Percentiles rank a stretch among this genome's conserved stretches.
Conservation (phyloP, 768 basidiomycete genomes). For the Mycena galopus region DNA sequence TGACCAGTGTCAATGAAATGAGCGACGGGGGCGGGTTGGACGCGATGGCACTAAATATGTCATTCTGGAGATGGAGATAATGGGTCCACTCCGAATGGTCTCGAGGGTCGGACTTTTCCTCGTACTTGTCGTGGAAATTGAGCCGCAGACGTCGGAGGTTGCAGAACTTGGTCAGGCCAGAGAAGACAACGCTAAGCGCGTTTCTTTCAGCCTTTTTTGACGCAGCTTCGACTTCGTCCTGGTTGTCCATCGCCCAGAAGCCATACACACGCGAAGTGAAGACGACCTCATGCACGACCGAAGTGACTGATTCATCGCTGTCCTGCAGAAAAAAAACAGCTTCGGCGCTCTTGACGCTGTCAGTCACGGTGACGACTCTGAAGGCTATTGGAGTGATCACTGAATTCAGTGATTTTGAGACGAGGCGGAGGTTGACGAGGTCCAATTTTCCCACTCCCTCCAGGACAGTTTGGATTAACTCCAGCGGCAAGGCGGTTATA, state of each 20-base stretch:
- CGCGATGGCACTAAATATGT: not conserved
- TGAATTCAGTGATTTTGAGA: constrained; percentile 16
- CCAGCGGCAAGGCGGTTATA: not conserved
- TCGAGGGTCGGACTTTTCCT: not conserved
- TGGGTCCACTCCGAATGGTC: not conserved
- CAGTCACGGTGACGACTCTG: not conserved
- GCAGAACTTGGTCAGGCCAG: not conserved
- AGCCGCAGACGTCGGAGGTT: not conserved
- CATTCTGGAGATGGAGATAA: not conserved
- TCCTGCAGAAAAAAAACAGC: not conserved
- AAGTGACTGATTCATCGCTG: not conserved
- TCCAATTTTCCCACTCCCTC: not conserved
- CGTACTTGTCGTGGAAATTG: not conserved
- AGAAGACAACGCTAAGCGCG: not conserved
- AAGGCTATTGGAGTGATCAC: constrained; percentile 16
- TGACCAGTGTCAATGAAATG: not conserved
- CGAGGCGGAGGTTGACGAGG: constrained; percentile 15
- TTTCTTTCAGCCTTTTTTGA: not conserved
- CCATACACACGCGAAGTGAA: too few relatives aligned
- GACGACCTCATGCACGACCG: not conserved
- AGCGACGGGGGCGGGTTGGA: not conserved
- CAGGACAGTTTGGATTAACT: not conserved
- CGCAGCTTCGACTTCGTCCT: not conserved
- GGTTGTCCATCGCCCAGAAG: too few relatives aligned
- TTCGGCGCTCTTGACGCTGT: constrained; percentile 18